Percentiles rank a stretch among this genome's conserved stretches.
phyloP scores from a whole-genome alignment of 2,329 filamentous ascomycete genomes.

The Aspergillus bombycis region DNA sequence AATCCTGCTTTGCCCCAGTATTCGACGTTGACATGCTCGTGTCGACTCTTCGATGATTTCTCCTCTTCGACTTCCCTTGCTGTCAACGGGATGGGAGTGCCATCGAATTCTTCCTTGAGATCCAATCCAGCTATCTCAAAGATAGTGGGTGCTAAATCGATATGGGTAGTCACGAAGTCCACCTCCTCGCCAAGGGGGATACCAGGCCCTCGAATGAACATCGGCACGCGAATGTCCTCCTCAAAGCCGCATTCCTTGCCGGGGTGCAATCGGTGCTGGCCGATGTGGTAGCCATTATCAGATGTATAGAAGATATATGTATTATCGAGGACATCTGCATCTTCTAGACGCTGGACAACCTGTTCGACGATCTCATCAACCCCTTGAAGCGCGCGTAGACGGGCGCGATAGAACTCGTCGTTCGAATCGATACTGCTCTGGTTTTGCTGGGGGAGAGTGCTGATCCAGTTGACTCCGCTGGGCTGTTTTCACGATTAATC shows the following conservation, averaged over 20 bases:
- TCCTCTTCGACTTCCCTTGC: not conserved
- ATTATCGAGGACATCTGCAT: slow-evolving; percentile 46
- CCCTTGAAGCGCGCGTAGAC: slow-evolving; percentile 52
- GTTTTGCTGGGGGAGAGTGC: slow-evolving; percentile 45
- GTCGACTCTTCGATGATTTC: not conserved
- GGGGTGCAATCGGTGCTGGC: slow-evolving; percentile 58
- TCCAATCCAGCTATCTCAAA: slow-evolving; percentile 45
- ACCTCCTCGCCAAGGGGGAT: slow-evolving; percentile 45
- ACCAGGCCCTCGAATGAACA: slow-evolving; percentile 61
- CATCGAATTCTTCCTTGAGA: slow-evolving; percentile 57
- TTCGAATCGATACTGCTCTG: slow-evolving; percentile 50
- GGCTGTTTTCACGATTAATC: slow-evolving; percentile 23
- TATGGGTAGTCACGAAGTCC: slow-evolving; percentile 59
- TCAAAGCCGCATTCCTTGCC: slow-evolving; percentile 61
- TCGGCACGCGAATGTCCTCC: slow-evolving; percentile 60
- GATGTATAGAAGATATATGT: slow-evolving; percentile 62
- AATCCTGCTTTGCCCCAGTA: slow-evolving; percentile 3
- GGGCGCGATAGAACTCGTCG: slow-evolving; percentile 52
- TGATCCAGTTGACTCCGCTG: slow-evolving; percentile 50
- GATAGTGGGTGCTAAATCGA: slow-evolving; percentile 64
- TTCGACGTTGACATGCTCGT: not conserved
- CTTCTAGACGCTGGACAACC: slow-evolving; percentile 43
- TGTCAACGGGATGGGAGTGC: slow-evolving; percentile 51
- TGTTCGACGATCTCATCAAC: slow-evolving; percentile 57
- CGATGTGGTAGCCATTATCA: slow-evolving; percentile 62